Base-by-base conservation (phyloP, 2,329 filamentous ascomycete species). In the Penicillium sp. region DNA sequence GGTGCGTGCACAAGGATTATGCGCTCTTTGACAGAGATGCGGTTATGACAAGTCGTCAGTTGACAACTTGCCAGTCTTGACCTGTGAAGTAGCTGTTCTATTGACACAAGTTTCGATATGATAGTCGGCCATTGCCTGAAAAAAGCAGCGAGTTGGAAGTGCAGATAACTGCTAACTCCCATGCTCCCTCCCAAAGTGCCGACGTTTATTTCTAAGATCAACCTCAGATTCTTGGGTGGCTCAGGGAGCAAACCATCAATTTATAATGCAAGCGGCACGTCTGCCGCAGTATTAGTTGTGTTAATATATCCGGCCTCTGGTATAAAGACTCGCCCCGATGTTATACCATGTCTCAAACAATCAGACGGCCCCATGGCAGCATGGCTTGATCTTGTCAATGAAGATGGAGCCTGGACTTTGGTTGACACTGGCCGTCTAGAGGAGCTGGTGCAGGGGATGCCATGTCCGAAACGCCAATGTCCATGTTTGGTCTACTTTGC, bases 401-500 rank as follows among this genome's bases (percentile, higher is more conserved):
- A 61, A 8, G 19, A 47, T 9, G 16, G 39, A 21, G 58, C 49
- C 29, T 61, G 58, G 60, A 39, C 54, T 14, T 52, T 62, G 35
- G 50, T 58, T 5, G 58, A 64, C 35, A 64, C 60, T 9, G 47
- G 53, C 9, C 58, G 56, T 7, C 45, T 62, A n/a, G 35, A 57
- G 24, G 22, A 56, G 22, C 51, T 62, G 31, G 42, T 62, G 24
- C 46, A 58, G 31, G 43, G 21, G 10, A 49, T 64, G 48, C 50
- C 26, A 50, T 33, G 57, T 52, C 60, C 60, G 2, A 29, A 54
- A 27, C 53, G 33, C 14, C 55, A 63, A 49, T 63, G 58, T 47
- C 62, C 56, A 2, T 57, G 47, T 3, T 21, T 63, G 14, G 6
- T 60, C 13, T 58, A 29, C 24, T 65, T 61, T 44, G 48, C 55